phyloP scores from a whole-genome alignment of 768 basidiomycete species.

The Tephrocybe sp. region DNA sequence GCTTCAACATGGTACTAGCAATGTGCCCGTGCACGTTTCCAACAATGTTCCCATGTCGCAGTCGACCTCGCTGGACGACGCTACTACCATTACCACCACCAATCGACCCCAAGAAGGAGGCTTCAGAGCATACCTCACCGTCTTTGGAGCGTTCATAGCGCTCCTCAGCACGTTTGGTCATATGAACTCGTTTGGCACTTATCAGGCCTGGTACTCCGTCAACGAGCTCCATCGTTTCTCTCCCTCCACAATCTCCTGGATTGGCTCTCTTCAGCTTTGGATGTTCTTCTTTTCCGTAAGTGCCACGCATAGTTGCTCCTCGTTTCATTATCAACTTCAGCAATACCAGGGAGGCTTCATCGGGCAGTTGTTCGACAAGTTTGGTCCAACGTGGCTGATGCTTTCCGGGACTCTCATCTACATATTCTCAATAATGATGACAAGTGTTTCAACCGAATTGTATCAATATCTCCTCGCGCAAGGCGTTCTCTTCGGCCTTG shows the following conservation, averaged over 20 bases:
- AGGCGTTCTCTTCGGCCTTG: conserved; percentile 63
- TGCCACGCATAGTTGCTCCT: not conserved
- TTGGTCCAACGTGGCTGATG: conserved; percentile 57
- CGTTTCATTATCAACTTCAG: not conserved
- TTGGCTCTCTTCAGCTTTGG: conserved; percentile 68
- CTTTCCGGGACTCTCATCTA: conserved; percentile 46
- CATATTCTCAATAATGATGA: conserved; percentile 53
- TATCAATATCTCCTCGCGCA: conserved; percentile 63
- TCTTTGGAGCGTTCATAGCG: conserved; percentile 63
- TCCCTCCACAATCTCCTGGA: conserved; percentile 64
- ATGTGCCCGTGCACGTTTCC: not conserved
- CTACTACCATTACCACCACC: not conserved
- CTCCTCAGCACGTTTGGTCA: conserved; percentile 72
- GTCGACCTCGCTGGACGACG: conserved; percentile 9
- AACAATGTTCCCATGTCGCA: conserved; percentile 4
- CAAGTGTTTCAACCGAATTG: conserved; percentile 53
- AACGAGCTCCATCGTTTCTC: conserved; percentile 53
- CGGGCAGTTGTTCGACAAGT: conserved; percentile 56
- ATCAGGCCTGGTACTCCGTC: conserved; percentile 61
- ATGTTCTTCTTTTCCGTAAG: conserved; percentile 68
- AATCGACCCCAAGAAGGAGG: conserved; percentile 26
- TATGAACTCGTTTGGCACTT: conserved; percentile 71
- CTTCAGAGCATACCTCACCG: conserved; percentile 41
- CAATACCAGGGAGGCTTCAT: conserved; percentile 53
- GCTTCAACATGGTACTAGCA: conserved; percentile 1